These are phyloP conservation scores for Steccherinum ochraceum DNA, from an alignment of 768 basidiomycete genomes.

Conservation along the genomic window DNA sequence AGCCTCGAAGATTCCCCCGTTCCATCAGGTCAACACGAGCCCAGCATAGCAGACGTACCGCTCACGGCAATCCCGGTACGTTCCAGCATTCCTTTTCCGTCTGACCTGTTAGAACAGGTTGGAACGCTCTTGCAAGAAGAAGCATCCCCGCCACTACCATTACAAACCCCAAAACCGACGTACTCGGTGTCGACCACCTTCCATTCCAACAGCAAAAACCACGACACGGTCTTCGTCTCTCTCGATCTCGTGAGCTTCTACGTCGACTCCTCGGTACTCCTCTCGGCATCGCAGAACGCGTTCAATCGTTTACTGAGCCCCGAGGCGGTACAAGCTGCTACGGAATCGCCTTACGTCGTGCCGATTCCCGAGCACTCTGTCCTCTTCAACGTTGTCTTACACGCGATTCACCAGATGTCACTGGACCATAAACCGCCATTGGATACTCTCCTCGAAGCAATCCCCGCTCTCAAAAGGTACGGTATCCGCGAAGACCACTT, in stretches of 20 bases:
- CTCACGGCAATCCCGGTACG: no score
- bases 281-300: slow-evolving; percentile 18
- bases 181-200: no score
- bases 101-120: no score
- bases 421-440: slow-evolving; percentile 21
- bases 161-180: no score
- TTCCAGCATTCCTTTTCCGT: no score
- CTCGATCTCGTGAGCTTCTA: slow-evolving; percentile 27
- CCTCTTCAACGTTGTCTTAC: slow-evolving; percentile 28
- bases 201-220: no score
- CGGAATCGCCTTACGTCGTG: slow-evolving; percentile 10
- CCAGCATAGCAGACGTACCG: no score
- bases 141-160: no score
- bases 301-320: slow-evolving; percentile 16
- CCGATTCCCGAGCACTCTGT: slow-evolving; percentile 21
- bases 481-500: slow-evolving; percentile 18
- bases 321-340: not conserved
- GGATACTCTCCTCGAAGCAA: slow-evolving; percentile 19
- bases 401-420: slow-evolving; percentile 25
- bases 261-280: slow-evolving; percentile 19
- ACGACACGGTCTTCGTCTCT: slow-evolving; percentile 23
- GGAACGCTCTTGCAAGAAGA: no score
- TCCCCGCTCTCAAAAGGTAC: slow-evolving; percentile 22
- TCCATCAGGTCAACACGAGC: no score
- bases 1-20: no score